Base-by-base conservation (phyloP, 2,329 filamentous ascomycete genomes). In the Dryadomyces quercus-mongolicae region DNA sequence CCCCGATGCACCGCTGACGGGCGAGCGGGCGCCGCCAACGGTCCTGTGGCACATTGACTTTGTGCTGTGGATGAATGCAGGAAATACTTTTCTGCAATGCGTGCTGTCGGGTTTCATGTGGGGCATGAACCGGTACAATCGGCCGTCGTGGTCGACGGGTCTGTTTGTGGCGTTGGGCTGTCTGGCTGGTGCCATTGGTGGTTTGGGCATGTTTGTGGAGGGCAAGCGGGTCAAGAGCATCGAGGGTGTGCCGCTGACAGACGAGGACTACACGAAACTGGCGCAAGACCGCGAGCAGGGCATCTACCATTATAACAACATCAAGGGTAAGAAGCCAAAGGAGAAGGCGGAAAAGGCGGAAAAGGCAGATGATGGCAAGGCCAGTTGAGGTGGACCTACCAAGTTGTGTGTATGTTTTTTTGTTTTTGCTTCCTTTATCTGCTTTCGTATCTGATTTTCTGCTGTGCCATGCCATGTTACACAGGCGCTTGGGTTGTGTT, bases 61-160 rank as follows among this genome's bases (percentile, higher is more conserved):
- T 55, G 81, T 92, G 38, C 74, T 94, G 40, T 91, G 85, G 84
- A 76, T 84, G 61, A 90, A 89, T 69, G 76, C 89, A 3, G 75
- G 74, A 71, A 94, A 95, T 63, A 93, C 88, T 0, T 76, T 91
- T 54, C 75, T 93, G 47, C 90, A 95, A 66, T 76, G 76, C 43
- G 75, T 81, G 18, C 74, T 95, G 2, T 85, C 82, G 9, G 84
- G 78, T 3, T 86, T 89, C 69, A 94, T 95, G 89, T 94, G 87
- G 86, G 82, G 80, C 2, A 73, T 86, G 68, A 86, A 88, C 63
- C 74, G 86, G 21, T 84, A 82, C 62, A 70, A 85, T 21, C 74
- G 89, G n/a, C 88, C 89, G 0, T 78, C 79, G 21, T 94, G 88
- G 88, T 78, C 82, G 12, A 91, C 87, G 0, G 89, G 88, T 1